Evolutionary conservation across 495 filamentous ascomycete genomes (phyloP).

Genomic region (Parachaetomium inaequale): DNA sequence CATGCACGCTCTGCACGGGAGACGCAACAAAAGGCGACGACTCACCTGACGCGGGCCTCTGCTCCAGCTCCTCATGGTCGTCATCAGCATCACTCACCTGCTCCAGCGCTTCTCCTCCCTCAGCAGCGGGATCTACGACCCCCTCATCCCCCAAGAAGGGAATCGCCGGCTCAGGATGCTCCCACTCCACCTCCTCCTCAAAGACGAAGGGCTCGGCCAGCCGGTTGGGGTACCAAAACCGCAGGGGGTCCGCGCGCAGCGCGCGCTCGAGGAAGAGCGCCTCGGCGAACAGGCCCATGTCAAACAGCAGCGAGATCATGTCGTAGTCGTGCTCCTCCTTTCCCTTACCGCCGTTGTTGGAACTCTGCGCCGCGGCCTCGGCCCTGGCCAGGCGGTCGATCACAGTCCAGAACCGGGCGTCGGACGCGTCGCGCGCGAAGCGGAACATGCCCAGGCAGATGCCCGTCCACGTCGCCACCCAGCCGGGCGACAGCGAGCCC

Average conservation of each 20-base stretch:
- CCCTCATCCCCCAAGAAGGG: too few species aligned
- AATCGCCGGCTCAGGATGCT: neutral
- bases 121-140: neutral
- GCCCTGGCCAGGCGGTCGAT: constrained; percentile 14
- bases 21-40: neutral
- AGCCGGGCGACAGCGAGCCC: constrained; percentile 6
- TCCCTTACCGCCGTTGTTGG: neutral
- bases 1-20: too few species aligned
- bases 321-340: constrained; percentile 14
- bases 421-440: constrained; percentile 9
- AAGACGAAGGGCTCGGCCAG: neutral
- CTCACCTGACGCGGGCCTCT: neutral
- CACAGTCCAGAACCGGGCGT: neutral
- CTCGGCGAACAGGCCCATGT: constrained; percentile 10
- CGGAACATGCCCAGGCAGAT: constrained; percentile 20
- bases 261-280: constrained; percentile 12
- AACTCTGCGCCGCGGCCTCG: neutral
- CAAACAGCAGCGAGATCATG: constrained; percentile 11
- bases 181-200: neutral
- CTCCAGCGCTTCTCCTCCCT: too few species aligned
- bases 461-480: constrained; percentile 12
- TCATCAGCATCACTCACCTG: neutral
- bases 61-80: neutral
- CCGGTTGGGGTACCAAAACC: constrained; percentile 14
- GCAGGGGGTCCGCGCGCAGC: neutral